Conservation (phyloP, 2,329 filamentous ascomycete species). For the Talaromyces amestolkiae region DNA sequence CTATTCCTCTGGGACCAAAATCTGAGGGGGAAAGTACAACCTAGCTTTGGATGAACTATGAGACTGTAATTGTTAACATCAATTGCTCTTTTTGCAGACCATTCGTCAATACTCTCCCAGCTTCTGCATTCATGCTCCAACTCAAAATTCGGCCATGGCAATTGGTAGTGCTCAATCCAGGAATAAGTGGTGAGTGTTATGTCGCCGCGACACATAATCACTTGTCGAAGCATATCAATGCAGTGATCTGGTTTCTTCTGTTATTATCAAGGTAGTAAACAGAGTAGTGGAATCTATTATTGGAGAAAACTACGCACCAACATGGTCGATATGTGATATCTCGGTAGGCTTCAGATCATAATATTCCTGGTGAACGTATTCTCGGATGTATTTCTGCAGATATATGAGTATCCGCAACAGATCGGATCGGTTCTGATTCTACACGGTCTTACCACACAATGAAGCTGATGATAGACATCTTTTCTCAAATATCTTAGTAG, state of each 20-base stretch:
- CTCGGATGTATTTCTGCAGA: background rate
- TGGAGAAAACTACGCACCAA: background rate
- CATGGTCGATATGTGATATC: background rate
- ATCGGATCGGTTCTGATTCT: background rate
- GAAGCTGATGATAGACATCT: background rate
- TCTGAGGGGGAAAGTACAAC: background rate
- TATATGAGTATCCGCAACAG: background rate
- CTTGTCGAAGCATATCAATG: constrained; percentile 13
- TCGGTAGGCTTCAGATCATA: background rate
- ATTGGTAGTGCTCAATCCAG: background rate
- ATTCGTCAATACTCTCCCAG: background rate
- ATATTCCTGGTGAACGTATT: background rate
- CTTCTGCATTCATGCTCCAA: background rate
- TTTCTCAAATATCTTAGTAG: background rate
- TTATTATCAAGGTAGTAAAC: background rate
- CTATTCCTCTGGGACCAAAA: background rate
- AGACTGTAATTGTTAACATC: background rate
- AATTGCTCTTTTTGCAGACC: background rate
- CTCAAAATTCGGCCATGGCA: constrained; percentile 5
- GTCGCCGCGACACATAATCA: constrained; percentile 13
- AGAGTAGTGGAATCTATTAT: too few relatives aligned
- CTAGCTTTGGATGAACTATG: background rate
- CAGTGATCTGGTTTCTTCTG: constrained; percentile 10
- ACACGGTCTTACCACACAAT: background rate
- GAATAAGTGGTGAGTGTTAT: constrained; percentile 3